These are phyloP conservation scores for Russula griseocarnosa DNA, from an alignment of 768 basidiomycete genomes.

Conservation along the genomic window DNA sequence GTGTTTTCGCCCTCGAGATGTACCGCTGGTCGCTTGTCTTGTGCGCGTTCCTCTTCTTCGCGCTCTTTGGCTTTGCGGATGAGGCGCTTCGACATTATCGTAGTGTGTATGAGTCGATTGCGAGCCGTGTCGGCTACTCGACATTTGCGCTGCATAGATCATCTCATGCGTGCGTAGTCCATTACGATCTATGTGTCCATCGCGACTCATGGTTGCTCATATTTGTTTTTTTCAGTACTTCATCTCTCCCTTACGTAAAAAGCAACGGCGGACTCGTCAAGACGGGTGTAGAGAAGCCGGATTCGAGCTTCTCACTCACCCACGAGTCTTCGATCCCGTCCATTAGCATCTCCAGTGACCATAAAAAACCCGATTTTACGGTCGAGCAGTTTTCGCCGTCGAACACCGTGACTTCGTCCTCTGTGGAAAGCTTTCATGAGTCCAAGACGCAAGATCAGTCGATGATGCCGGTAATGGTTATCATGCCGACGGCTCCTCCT, in stretches of 20 bases:
- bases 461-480: neutral
- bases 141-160: neutral
- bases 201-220: neutral
- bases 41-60: conserved; percentile 3
- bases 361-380: conserved; percentile 3
- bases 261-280: neutral
- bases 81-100: conserved; percentile 1
- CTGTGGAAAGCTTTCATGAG: conserved; percentile 2
- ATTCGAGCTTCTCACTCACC: neutral
- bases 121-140: conserved; percentile 30
- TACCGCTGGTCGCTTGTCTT: neutral
- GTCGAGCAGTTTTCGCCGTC: neutral
- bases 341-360: conserved; percentile 4
- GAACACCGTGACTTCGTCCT: conserved; percentile 7
- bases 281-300: neutral
- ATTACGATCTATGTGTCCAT: neutral
- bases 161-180: conserved; percentile 13
- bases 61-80: neutral
- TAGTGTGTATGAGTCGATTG: neutral
- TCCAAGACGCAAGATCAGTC: neutral
- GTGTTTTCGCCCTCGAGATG: neutral
- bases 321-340: neutral
- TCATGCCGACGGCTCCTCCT: neutral
- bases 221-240: neutral
- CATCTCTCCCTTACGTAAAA: conserved; percentile 5